Evolutionary conservation across 208 protist genomes (phyloP), one percentile per base, ranked within the genome.

Genomic region (Vickermania spadyakhi): DNA sequence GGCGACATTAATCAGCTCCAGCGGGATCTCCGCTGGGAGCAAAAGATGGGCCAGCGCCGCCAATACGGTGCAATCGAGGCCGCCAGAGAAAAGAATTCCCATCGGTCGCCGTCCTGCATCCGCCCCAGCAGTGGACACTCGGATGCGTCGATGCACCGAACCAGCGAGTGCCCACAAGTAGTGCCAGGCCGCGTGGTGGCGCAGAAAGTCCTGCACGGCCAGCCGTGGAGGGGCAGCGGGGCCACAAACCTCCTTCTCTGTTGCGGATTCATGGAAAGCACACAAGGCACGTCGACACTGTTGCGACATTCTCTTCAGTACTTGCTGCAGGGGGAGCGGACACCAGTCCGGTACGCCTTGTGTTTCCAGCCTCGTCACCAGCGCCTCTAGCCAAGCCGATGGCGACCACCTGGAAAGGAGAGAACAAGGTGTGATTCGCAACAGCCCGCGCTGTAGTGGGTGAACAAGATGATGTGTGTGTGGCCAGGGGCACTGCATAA

Each of bases 1-100:
- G 7, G 90, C 86, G 26, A 98, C 94, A 59, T 97, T 98, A 26
- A 97, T 75, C 27, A 98, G 77, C 54, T 98, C 96, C 63, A 98
- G 96, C 3, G 89, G 85, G 3, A 77, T 84, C 18, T 70, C 75
- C 14, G 79, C 55, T 0, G 90, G 83, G 58, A 97, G 57, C 4
- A 77, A 29, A 60, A 93, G 85, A 66, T 97, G 86, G 0, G 88
- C 79, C 21, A 98, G 73, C 2, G 93, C 89, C 18, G 96, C 92
- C 21, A 98, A 76, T 51, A 97, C 76, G 28, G 88, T 96, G 56
- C 82, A 97, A 75, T 97, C 94, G 65, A 98, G 93, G n/a, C 96
- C 93, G 0, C 94, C 94, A 3, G 79, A 90, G 69, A 97, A 98
- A 26, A 97, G 73, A 13, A 98, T 71, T 23, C 81, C 83, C 30